Evolutionary conservation across 257 asterid genomes (phyloP).

Genomic region (Solanum clarkiae): DNA sequence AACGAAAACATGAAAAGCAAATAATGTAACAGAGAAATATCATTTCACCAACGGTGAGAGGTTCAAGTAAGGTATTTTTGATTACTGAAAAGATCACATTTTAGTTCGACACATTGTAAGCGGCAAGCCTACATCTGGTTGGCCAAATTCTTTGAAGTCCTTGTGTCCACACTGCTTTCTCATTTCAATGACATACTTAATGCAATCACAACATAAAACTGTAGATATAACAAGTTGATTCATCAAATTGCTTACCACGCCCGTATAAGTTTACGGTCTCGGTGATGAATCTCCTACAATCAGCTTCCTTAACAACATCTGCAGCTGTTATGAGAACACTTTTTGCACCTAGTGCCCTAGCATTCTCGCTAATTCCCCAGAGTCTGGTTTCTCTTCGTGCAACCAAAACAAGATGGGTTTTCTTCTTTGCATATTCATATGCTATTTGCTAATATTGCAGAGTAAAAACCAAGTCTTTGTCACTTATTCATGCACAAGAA

Average conservation of each 20-base stretch:
- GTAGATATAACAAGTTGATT: neutral
- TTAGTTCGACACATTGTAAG: neutral
- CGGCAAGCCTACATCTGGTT: neutral
- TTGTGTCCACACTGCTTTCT: neutral
- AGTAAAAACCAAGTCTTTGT: neutral
- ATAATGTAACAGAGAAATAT: too few relatives aligned
- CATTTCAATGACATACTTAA: neutral
- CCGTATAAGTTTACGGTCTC: slow-evolving; percentile 57
- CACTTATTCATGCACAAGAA: neutral
- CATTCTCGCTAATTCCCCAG: slow-evolving; percentile 70
- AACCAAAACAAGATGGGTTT: slow-evolving; percentile 65
- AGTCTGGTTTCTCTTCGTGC: slow-evolving; percentile 78
- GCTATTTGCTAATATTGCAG: slow-evolving; percentile 53
- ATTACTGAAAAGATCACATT: neutral
- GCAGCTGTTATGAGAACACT: slow-evolving; percentile 69
- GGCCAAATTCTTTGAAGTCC: neutral
- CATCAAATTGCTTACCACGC: slow-evolving; percentile 22
- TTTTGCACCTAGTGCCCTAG: slow-evolving; percentile 48
- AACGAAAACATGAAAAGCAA: too few relatives aligned
- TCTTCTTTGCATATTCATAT: slow-evolving; percentile 82
- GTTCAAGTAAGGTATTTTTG: neutral
- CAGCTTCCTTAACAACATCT: slow-evolving; percentile 93
- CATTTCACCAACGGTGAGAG: neutral
- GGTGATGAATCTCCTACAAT: slow-evolving; percentile 64
- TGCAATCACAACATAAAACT: neutral